Percentiles rank a stretch among this genome's conserved stretches.
phyloP scores from a whole-genome alignment of 2,329 filamentous ascomycete species.

The Ceratocystis colombiana region DNA sequence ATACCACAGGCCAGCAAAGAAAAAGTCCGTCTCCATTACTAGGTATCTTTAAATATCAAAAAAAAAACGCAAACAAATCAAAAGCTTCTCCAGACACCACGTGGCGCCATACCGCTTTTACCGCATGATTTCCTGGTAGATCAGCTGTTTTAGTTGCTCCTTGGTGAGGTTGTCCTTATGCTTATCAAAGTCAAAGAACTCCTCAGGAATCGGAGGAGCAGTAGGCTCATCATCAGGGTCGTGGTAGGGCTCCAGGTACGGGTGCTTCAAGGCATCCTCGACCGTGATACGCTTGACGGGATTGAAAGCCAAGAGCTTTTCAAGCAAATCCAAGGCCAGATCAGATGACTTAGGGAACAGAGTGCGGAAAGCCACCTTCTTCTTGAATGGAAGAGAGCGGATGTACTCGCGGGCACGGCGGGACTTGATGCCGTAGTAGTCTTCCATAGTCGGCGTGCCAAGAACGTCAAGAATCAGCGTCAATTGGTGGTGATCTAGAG shows the following conservation, averaged over 20 bases:
- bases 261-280: slow-evolving; percentile 92
- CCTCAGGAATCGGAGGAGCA: slow-evolving; percentile 89
- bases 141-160: slow-evolving; percentile 93
- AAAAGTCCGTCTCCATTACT: slow-evolving; percentile 16
- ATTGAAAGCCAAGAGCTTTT: slow-evolving; percentile 95
- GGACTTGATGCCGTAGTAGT: slow-evolving; percentile 99
- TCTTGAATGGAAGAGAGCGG: slow-evolving; percentile 95
- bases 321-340: slow-evolving; percentile 80
- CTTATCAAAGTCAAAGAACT: slow-evolving; percentile 99
- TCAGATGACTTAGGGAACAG: slow-evolving; percentile 99
- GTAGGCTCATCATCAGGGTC: slow-evolving; percentile 98
- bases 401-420: slow-evolving; percentile 96
- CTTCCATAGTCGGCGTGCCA: slow-evolving; percentile 97
- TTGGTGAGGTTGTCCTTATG: slow-evolving; percentile 98
- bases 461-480: slow-evolving; percentile 95
- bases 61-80: slow-evolving; percentile 6
- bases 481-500: slow-evolving; percentile 84
- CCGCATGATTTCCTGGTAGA: slow-evolving; percentile 91
- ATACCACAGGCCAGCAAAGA: not conserved
- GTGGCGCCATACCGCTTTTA: slow-evolving; percentile 30
- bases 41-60: slow-evolving; percentile 21
- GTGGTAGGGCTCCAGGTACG: slow-evolving; percentile 96
- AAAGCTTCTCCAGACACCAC: not conserved
- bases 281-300: slow-evolving; percentile 97
- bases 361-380: slow-evolving; percentile 96